Base-by-base conservation (phyloP, 805 yeast species). In the Myxozyma neglecta region DNA sequence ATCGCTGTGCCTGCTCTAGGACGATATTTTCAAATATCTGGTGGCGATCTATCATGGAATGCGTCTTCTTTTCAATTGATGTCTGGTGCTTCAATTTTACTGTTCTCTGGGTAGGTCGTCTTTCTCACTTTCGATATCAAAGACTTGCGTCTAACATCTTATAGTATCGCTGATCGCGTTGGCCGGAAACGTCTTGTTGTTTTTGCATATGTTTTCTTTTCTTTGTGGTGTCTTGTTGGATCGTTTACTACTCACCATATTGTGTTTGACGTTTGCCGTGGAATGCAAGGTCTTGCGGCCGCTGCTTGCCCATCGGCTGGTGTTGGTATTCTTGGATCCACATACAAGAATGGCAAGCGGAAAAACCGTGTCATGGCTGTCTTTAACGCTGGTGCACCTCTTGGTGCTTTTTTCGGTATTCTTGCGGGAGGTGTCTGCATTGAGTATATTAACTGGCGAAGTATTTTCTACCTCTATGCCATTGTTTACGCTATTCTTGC, bases 371-470 rank as follows among this genome's bases (percentile, higher is more conserved):
- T 45, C 10, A 53, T 64, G 8, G 72, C 81, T 3, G 71, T 74
- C 3, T 80, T 80, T 59, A 71, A 79, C 3, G 79, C 80, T 1
- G 83, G 84, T 1, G 81, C 83, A 1, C 84, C 84, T 1, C 67
- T 78, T 5, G 84, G 84, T 20, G 78, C 75, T 51, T 78, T 80
- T 3, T 62, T 70, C 18, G 84, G 83, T 0, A 72, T 72, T n/a
- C 64, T 80, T 34, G 62, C 75, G 20, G 82, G 81, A 7, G 84
- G 83, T 53, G 76, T 80, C 9, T 76, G 81, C 62, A 64, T 72
- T n/a, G 70, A 75, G 53, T 69, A 72, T 14, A 64, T 80, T 24
- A 72, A 69, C 55, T 80, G 83, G 83, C 71, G 80, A 56, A 70
- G 80, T 0, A 73, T 74, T 13, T 77, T 80, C 49, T 80, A 62